Evolutionary conservation across 2,329 filamentous ascomycete species (phyloP), one percentile per base, ranked within the genome.

Genomic region (Eurotiales sp.): DNA sequence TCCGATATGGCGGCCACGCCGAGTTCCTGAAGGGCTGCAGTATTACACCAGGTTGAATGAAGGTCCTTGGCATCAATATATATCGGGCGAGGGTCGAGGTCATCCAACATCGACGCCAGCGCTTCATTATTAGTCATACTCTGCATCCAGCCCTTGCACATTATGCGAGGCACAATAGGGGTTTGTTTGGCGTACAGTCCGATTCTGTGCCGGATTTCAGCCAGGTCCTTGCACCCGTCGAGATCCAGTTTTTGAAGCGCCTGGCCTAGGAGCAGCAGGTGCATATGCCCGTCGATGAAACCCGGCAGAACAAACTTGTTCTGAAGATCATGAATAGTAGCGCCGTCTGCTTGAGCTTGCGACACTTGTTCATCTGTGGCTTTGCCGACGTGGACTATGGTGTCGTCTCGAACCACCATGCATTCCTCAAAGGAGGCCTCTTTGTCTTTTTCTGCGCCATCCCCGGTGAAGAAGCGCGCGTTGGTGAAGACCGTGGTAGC

Each of bases 21-120:
- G 61, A 79, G 68, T 57, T 77, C 76, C 30, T 68, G 55, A 17
- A 79, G 58, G 1, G 75, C 76, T 3, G 74, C 68, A 17, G 66
- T 72, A 54, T 73, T 78, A 55, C 75, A 77, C 76, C 76, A 79
- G 25, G 71, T 70, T 0, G 75, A 78, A 57, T 78, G 76, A n/a
- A 78, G 60, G 50, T 78, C 75, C 41, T 75, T 75, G 0, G 75
- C 64, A 34, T 77, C 71, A 46, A 79, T 73, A 54, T 70, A 77
- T 34, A 78, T 76, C 0, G 76, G 75, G 27, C 75, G 65, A 0
- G 68, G 58, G 53, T 77, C 75, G 7, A 78, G 61, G 55, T 74
- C 75, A 55, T 78, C 75, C 22, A 79, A 56, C 69, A 74, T 73
- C 22, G 62, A 71, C 1, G 74, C 73, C 42, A 74, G 64, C 1